Conservation (phyloP, 208 protist genomes). For the Acanthamoeba healyi region DNA sequence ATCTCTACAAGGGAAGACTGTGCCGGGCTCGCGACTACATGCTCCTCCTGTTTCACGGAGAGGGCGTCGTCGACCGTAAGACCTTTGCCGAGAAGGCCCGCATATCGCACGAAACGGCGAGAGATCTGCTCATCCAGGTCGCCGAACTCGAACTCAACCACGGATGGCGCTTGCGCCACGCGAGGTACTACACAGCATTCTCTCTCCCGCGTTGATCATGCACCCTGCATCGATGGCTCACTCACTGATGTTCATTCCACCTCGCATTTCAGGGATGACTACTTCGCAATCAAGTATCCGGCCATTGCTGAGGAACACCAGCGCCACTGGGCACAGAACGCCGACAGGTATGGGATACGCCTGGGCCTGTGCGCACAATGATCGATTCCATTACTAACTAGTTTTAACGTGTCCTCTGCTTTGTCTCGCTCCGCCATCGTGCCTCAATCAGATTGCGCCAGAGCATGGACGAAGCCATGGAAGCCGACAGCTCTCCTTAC, state of each 20-base stretch:
- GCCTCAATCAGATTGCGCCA: neutral
- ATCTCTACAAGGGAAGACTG: slow-evolving; percentile 14
- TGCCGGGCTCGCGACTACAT: slow-evolving; percentile 59
- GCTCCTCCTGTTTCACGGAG: slow-evolving; percentile 35
- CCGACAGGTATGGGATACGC: slow-evolving; percentile 5
- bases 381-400: no score
- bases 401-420: no score
- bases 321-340: neutral
- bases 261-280: neutral
- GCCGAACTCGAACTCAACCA: slow-evolving; percentile 49
- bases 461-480: neutral
- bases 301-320: slow-evolving; percentile 36
- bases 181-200: neutral
- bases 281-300: slow-evolving; percentile 26
- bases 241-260: neutral
- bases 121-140: slow-evolving; percentile 40
- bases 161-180: slow-evolving; percentile 40
- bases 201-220: neutral
- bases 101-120: slow-evolving; percentile 42
- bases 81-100: neutral
- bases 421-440: no score
- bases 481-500: no score
- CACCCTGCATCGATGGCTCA: no score
- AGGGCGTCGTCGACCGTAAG: slow-evolving; percentile 14
- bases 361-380: no score